phyloP scores from a whole-genome alignment of 352 stramenopile genomes.

The Globisporangium spiculum region DNA sequence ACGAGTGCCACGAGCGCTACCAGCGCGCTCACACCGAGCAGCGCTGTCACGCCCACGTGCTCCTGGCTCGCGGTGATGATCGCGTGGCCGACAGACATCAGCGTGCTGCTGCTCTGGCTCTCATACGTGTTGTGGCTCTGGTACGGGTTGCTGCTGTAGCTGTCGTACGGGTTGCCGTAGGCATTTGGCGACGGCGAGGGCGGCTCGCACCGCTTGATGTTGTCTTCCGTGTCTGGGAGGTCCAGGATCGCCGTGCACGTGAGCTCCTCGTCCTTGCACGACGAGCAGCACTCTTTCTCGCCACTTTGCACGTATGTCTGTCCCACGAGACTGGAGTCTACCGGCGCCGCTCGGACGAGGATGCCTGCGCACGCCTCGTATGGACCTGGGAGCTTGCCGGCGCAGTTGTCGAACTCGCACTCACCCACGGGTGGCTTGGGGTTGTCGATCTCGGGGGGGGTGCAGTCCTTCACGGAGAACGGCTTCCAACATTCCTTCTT shows the following conservation, averaged over 20 bases:
- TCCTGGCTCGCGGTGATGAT: conserved; percentile 24
- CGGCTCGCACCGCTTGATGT: conserved; percentile 63
- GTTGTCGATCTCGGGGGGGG: conserved; percentile 43
- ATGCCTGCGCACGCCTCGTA: conserved; percentile 52
- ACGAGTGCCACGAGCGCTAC: conserved; percentile 53
- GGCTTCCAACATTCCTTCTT: conserved; percentile 35
- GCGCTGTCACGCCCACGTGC: conserved; percentile 26
- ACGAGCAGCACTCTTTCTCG: conserved; percentile 45
- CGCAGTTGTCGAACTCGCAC: conserved; percentile 41
- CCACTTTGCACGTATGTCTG: conserved; percentile 28
- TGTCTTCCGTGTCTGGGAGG: conserved; percentile 30
- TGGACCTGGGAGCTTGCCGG: conserved; percentile 29
- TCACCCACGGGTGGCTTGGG: conserved; percentile 24
- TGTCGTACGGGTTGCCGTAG: conserved; percentile 25
- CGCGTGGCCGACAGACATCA: conserved; percentile 25
- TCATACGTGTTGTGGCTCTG: conserved; percentile 5
- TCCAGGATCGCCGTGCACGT: conserved; percentile 45
- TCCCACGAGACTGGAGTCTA: background rate
- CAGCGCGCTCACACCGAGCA: conserved; percentile 37
- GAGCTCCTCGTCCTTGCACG: conserved; percentile 24
- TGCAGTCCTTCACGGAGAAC: conserved; percentile 64
- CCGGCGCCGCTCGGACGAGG: conserved; percentile 24
- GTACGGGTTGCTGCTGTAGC: conserved; percentile 16
- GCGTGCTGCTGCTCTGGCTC: conserved; percentile 11
- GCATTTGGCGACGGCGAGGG: background rate